A percentile compares a stretch with the other conserved stretches of the same genome.
These are phyloP conservation scores for Linderniella brevidens DNA, from an alignment of 257 asterid species.

Conservation along the genomic window DNA sequence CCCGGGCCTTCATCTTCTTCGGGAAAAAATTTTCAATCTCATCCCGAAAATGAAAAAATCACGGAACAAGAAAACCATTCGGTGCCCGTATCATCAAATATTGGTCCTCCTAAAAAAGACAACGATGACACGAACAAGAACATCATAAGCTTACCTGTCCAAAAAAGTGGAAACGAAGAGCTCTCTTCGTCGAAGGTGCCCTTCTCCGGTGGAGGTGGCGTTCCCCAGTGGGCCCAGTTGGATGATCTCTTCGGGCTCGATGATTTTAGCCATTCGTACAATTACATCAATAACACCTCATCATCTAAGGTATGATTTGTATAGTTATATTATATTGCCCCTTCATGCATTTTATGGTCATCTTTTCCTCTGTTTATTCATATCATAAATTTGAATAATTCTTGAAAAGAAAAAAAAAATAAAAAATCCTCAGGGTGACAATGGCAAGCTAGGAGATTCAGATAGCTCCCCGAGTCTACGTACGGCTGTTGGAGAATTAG, in stretches of 20 bases:
- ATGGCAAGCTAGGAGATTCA: slow-evolving; percentile 31
- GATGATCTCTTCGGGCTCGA: slow-evolving; percentile 60
- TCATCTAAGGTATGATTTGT: slow-evolving; percentile 53
- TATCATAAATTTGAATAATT: neutral
- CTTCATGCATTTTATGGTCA: neutral
- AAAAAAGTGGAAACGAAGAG: slow-evolving; percentile 15
- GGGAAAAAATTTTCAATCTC: slow-evolving; percentile 19
- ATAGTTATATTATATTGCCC: slow-evolving; percentile 6
- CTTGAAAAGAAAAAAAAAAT: neutral
- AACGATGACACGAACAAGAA: slow-evolving; percentile 15
- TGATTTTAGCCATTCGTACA: slow-evolving; percentile 33
- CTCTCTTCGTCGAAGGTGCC: slow-evolving; percentile 21
- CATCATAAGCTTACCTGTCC: slow-evolving; percentile 25
- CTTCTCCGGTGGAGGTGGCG: slow-evolving; percentile 47
- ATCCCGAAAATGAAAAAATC: slow-evolving; percentile 16
- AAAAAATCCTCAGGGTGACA: slow-evolving; percentile 9
- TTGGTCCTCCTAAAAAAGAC: slow-evolving; percentile 14
- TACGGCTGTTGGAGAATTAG: slow-evolving; percentile 39
- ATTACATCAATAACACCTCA: slow-evolving; percentile 36
- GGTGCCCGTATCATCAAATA: slow-evolving; percentile 20
- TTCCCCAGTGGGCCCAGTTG: slow-evolving; percentile 50
- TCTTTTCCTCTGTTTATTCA: neutral
- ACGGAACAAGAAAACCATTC: no score
- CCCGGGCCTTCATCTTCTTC: slow-evolving; percentile 28
- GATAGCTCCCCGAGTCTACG: slow-evolving; percentile 33